phyloP scores from a whole-genome alignment of 1,284 basidiomycete genomes.

The Hortiboletus rubellus region DNA sequence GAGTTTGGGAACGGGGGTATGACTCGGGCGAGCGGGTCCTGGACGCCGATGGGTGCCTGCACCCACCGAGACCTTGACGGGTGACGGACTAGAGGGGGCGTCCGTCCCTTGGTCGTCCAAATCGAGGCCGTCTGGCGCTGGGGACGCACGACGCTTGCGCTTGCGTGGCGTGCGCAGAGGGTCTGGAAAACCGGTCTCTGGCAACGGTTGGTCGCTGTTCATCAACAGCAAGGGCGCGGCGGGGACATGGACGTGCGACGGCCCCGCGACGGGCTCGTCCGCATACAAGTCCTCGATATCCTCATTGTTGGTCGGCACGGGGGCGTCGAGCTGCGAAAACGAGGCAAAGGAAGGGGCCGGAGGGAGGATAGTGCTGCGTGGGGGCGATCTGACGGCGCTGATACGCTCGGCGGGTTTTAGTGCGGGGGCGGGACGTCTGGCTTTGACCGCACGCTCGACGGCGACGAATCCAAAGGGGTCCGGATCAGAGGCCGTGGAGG shows the following conservation, averaged over 20 bases:
- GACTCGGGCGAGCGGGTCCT: not conserved
- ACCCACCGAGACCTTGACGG: constrained; percentile 28
- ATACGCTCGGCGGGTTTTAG: constrained; percentile 9
- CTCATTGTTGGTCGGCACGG: constrained; percentile 34
- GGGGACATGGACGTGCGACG: constrained; percentile 17
- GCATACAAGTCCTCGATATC: constrained; percentile 32
- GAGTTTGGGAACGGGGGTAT: not conserved
- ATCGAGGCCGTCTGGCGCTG: not conserved
- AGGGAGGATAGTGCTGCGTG: constrained; percentile 22
- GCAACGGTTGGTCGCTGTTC: constrained; percentile 17
- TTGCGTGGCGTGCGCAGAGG: constrained; percentile 35
- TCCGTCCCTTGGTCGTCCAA: constrained; percentile 12
- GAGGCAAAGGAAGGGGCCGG: constrained; percentile 13
- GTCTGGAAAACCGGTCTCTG: constrained; percentile 15
- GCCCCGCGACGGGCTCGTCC: constrained; percentile 33
- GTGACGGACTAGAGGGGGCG: constrained; percentile 30
- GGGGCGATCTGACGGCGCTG: constrained; percentile 24
- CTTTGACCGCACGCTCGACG: constrained; percentile 41
- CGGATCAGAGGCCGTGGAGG: constrained; percentile 29
- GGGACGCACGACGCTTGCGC: constrained; percentile 22
- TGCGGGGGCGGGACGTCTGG: constrained; percentile 14
- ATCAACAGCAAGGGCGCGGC: constrained; percentile 25
- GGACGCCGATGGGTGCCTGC: constrained; percentile 4
- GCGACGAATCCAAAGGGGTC: constrained; percentile 49
- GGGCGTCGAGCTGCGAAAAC: constrained; percentile 17